Base-by-base conservation (phyloP, 495 filamentous ascomycete genomes). In the Penicillium fimorum region DNA sequence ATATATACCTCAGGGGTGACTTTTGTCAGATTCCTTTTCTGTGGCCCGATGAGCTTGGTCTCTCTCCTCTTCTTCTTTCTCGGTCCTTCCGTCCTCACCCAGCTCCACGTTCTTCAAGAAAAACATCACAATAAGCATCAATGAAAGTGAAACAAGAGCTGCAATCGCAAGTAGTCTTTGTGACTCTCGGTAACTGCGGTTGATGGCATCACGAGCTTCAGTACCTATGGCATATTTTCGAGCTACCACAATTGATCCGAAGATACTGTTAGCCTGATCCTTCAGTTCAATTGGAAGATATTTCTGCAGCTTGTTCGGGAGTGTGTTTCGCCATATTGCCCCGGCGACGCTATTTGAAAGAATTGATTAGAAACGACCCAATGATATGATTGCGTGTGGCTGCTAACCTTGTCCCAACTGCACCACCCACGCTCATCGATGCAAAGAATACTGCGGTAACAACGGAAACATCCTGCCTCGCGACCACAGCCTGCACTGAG, bases 241-340 rank as follows among this genome's bases (percentile, higher is more conserved):
- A 6, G 65, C 65, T 0, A 60, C 46, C 7, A 61, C 56, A 45
- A 68, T 63, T 9, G 57, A 60, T 1, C 62, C 55, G 8, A 68
- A 65, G 20, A 68, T 68, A 6, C 52, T n/a, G 2, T 58, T 51
- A 2, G 62, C 62, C 17, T 63, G 57, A 11, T n/a, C 25, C 43
- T 68, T 68, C 32, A 57, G 5, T 7, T 62, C 59, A 5, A 40
- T 50, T 4, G 65, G 65, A 10, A 68, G 50, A 29, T 68, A 57
- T 10, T 55, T 9, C 5, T 32, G 20, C 18, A 68, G 50, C 24
- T 61, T 68, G 0, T n/a, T 35, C 0, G 62, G 65, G 11, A 68
- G 65, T 10, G 55, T 61, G 25, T 57, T 65, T 20, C 65, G 53
- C 65, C 65, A 68, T 48, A 68, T 65, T n/a, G 65, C 65, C 2